Conservation (phyloP, 2,329 filamentous ascomycete species). For the Bipolaris gigantea region DNA sequence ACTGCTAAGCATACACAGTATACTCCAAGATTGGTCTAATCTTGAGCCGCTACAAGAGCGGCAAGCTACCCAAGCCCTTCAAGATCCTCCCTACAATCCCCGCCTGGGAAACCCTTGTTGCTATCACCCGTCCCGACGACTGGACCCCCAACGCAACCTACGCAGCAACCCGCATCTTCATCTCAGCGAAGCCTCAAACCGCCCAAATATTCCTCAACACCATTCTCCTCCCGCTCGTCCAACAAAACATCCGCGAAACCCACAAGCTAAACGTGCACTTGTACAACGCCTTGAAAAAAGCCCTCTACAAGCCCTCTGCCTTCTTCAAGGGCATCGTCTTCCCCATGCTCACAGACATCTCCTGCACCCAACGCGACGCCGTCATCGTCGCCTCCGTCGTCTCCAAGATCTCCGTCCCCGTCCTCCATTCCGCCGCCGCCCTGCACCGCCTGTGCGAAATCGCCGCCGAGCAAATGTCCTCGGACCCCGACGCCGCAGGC, state of each 20-base stretch:
- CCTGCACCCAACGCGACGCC: slow-evolving; percentile 90
- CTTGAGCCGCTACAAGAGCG: slow-evolving; percentile 89
- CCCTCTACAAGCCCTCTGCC: slow-evolving; percentile 87
- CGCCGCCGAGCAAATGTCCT: slow-evolving; percentile 82
- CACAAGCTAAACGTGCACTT: slow-evolving; percentile 95
- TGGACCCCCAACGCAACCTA: slow-evolving; percentile 83
- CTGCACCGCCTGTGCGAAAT: slow-evolving; percentile 93
- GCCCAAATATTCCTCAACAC: slow-evolving; percentile 85
- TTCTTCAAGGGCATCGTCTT: slow-evolving; percentile 98
- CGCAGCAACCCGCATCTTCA: slow-evolving; percentile 89
- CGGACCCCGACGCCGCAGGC: slow-evolving; percentile 81
- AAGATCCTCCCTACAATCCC: slow-evolving; percentile 93
- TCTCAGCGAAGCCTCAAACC: slow-evolving; percentile 76
- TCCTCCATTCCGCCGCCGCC: slow-evolving; percentile 88
- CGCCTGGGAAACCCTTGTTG: slow-evolving; percentile 86
- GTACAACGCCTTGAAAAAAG: slow-evolving; percentile 91
- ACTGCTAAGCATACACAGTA: slow-evolving; percentile 51
- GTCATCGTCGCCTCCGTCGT: slow-evolving; percentile 88
- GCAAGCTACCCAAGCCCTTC: slow-evolving; percentile 96
- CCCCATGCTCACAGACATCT: slow-evolving; percentile 79
- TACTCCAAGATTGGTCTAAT: slow-evolving; percentile 92
- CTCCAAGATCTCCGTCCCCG: slow-evolving; percentile 80
- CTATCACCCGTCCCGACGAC: slow-evolving; percentile 77
- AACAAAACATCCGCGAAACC: slow-evolving; percentile 89
- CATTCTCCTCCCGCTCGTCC: slow-evolving; percentile 85